Conservation (phyloP, 169 alveolate genomes). For the Plasmodium adleri region DNA sequence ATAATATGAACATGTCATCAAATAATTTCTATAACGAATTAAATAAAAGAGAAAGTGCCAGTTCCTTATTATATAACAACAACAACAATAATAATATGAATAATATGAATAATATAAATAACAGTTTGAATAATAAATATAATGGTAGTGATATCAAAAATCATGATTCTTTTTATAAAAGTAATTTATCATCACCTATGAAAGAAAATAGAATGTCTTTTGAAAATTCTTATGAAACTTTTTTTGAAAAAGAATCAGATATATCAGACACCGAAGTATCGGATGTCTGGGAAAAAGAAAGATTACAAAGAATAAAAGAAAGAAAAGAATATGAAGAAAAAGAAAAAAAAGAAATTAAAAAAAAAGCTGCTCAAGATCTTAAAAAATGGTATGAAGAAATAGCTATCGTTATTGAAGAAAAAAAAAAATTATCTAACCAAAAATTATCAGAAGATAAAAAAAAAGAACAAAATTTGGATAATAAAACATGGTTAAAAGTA, state of each 20-base stretch:
- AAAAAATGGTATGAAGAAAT: constrained; percentile 75
- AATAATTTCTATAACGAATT: constrained; percentile 19
- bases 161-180: constrained; percentile 7
- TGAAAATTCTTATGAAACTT: constrained; percentile 62
- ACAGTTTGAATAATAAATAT: background rate
- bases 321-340: constrained; percentile 69
- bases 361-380: constrained; percentile 71
- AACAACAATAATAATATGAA: too few relatives aligned
- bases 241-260: constrained; percentile 72
- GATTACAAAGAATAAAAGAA: constrained; percentile 59
- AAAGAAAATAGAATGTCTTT: constrained; percentile 56
- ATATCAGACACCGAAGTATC: constrained; percentile 68
- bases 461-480: constrained; percentile 62
- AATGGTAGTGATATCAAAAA: constrained; percentile 4
- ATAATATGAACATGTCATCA: constrained; percentile 18
- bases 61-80: background rate
- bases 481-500: constrained; percentile 59
- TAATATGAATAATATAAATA: background rate
- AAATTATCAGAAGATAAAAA: constrained; percentile 57
- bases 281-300: constrained; percentile 48
- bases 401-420: constrained; percentile 60
- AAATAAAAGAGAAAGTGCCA: constrained; percentile 24
- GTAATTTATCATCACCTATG: background rate
- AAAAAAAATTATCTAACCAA: constrained; percentile 45
- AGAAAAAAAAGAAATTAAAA: constrained; percentile 62